phyloP scores from a whole-genome alignment of 805 yeast genomes.

The Pichia membranifaciens region DNA sequence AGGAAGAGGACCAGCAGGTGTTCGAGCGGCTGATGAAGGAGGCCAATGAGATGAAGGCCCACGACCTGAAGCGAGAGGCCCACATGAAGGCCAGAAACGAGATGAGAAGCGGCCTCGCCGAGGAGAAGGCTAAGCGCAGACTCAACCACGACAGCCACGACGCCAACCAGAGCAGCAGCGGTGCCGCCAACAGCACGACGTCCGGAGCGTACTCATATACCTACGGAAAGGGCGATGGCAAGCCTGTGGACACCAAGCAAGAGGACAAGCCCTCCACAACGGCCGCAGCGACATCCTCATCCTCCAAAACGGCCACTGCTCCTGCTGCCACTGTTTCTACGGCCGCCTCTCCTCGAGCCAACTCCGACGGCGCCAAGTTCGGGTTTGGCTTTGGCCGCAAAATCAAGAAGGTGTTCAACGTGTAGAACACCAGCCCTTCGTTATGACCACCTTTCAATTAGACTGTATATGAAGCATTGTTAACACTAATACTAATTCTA shows the following conservation, averaged over 20 bases:
- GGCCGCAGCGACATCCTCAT: background rate
- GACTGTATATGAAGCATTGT: no score
- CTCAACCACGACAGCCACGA: background rate
- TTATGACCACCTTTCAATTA: no score
- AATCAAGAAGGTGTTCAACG: conserved; percentile 10
- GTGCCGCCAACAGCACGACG: background rate
- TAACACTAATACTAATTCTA: no score
- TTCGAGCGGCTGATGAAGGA: conserved; percentile 54
- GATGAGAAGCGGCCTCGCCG: conserved; percentile 15
- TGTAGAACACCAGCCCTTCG: no score
- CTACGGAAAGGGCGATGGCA: background rate
- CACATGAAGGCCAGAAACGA: conserved; percentile 11
- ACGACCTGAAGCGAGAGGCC: conserved; percentile 25
- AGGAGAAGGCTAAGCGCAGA: background rate
- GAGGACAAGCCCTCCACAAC: background rate
- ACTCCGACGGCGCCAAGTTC: conserved; percentile 1
- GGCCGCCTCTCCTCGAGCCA: background rate
- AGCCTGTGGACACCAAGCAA: background rate
- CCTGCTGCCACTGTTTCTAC: background rate
- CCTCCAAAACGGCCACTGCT: background rate
- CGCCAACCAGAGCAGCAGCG: background rate
- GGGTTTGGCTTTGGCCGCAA: conserved; percentile 10
- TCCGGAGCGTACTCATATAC: background rate
- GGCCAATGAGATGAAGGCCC: conserved; percentile 26
- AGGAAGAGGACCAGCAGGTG: conserved; percentile 61